A percentile compares a stretch with the other conserved stretches of the same genome.
Conservation (phyloP, 192 early-diverging fungal genomes). For the Linnemannia elongata region DNA sequence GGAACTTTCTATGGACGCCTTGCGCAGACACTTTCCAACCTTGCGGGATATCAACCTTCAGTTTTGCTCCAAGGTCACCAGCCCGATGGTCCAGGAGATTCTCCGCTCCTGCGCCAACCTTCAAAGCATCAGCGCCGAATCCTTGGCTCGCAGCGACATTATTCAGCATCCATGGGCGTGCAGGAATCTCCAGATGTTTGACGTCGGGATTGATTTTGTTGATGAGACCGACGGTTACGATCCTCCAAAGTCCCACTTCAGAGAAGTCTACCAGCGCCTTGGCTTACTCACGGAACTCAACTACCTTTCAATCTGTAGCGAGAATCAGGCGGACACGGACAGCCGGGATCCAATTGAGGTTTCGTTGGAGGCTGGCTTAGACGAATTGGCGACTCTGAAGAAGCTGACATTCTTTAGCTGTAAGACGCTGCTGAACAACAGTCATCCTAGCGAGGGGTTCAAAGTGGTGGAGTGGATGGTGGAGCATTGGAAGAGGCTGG, state of each 20-base stretch:
- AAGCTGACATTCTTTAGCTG: conserved; percentile 29
- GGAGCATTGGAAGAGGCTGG: conserved; percentile 18
- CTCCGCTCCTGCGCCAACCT: conserved; percentile 40
- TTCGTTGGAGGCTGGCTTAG: conserved; percentile 14
- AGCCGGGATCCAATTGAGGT: not conserved
- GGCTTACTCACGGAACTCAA: conserved; percentile 18
- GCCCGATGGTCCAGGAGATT: conserved; percentile 32
- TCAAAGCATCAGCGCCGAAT: conserved; percentile 29
- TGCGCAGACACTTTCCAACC: conserved; percentile 41
- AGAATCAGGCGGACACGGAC: not conserved
- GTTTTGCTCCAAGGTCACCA: not conserved
- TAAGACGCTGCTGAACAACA: conserved; percentile 1
- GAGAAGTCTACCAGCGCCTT: conserved; percentile 17
- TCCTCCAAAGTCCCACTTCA: not conserved
- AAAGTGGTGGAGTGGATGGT: conserved; percentile 25
- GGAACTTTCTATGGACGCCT: not conserved
- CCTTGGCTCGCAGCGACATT: conserved; percentile 9
- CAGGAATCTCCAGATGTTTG: conserved; percentile 31
- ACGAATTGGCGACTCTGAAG: not conserved
- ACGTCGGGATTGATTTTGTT: conserved; percentile 25
- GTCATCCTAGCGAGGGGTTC: not conserved
- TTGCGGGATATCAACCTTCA: conserved; percentile 41
- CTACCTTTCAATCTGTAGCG: conserved; percentile 29
- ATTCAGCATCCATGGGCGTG: conserved; percentile 26
- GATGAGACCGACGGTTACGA: not conserved